These are phyloP conservation scores for Starmerella ratchasimensis DNA, from an alignment of 805 yeast species.

Conservation along the genomic window DNA sequence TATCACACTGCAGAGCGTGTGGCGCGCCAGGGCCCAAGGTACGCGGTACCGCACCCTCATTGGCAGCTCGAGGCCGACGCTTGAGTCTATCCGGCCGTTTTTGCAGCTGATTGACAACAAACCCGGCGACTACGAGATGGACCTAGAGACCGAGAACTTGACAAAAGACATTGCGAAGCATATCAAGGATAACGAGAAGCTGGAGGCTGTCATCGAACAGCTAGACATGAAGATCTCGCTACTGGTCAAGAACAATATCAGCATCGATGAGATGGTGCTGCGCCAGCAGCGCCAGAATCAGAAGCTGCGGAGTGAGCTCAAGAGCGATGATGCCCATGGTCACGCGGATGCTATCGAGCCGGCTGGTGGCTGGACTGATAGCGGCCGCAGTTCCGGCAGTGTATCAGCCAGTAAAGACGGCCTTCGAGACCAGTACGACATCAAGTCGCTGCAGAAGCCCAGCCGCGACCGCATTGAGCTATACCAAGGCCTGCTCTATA, in stretches of 20 bases:
- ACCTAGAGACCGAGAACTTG: conserved; percentile 48
- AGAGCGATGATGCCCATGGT: conserved; percentile 2
- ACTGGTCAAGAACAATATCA: conserved; percentile 63
- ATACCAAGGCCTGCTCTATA: conserved; percentile 65
- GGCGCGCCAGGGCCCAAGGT: conserved; percentile 55
- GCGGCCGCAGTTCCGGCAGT: not conserved
- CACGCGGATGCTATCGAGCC: not conserved
- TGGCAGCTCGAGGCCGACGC: conserved; percentile 59
- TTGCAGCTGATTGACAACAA: conserved; percentile 60
- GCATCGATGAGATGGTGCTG: conserved; percentile 48
- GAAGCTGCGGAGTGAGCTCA: conserved; percentile 3
- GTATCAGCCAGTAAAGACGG: too few relatives aligned
- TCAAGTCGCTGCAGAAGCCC: conserved; percentile 29
- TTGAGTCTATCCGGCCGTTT: conserved; percentile 62
- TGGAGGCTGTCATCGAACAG: conserved; percentile 63
- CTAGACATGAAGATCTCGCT: conserved; percentile 66
- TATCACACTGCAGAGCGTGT: conserved; percentile 56
- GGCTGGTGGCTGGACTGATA: not conserved
- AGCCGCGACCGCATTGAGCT: conserved; percentile 40
- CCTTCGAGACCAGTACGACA: conserved; percentile 23
- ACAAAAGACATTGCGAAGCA: conserved; percentile 58
- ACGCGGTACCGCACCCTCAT: conserved; percentile 62
- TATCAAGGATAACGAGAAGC: conserved; percentile 53
- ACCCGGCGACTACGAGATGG: conserved; percentile 62
- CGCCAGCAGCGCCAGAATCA: conserved; percentile 16